Evolutionary conservation across 2,329 filamentous ascomycete genomes (phyloP).

Genomic region (Berkeleyomyces rouxiae): DNA sequence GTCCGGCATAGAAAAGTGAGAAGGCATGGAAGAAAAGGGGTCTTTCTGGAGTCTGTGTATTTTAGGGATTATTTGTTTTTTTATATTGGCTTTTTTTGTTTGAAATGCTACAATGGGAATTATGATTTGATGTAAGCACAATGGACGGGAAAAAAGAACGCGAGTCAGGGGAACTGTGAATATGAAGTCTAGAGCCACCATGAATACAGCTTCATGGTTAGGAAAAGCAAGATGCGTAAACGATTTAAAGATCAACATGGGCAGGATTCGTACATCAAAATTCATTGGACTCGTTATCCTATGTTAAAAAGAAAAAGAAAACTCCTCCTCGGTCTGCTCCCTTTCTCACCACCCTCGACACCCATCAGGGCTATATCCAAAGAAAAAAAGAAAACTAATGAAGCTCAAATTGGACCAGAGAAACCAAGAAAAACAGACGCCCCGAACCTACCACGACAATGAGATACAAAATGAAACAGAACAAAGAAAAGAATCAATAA

Average conservation of each 20-base stretch:
- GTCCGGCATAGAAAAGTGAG: not conserved
- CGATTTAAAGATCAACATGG: not conserved
- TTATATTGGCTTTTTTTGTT: constrained; percentile 5
- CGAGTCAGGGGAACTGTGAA: not conserved
- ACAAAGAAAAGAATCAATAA: not conserved
- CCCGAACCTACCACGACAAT: not conserved
- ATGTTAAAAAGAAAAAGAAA: not conserved
- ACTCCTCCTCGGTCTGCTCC: not conserved
- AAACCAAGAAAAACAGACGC: not conserved
- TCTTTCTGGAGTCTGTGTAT: constrained; percentile 5
- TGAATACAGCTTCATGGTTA: not conserved
- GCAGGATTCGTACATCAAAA: not conserved
- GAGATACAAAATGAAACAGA: not conserved
- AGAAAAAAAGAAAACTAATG: not conserved
- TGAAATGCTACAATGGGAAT: not conserved
- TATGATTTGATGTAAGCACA: not conserved
- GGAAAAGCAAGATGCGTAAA: not conserved
- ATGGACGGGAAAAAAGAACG: no score
- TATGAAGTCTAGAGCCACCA: not conserved
- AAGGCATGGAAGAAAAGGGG: not conserved
- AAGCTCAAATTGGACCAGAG: constrained; percentile 5
- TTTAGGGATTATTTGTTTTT: constrained; percentile 2
- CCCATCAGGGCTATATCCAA: not conserved
- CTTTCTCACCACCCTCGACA: not conserved
- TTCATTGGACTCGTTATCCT: not conserved